These are phyloP conservation scores for Ligustrum vulgare DNA, from an alignment of 257 asterid genomes.

Conservation along the genomic window DNA sequence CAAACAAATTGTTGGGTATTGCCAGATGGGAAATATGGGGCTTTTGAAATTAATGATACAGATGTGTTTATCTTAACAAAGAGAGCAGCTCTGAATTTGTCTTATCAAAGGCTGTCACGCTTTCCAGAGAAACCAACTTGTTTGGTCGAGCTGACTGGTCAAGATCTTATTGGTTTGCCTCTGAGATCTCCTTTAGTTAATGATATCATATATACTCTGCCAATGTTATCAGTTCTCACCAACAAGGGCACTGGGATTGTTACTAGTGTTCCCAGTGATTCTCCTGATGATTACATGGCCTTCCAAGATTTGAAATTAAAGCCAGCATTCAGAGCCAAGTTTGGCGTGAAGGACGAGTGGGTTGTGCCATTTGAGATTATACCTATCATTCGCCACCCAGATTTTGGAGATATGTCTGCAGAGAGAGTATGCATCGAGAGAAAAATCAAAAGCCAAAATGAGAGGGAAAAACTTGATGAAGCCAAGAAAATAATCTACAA, in stretches of 20 bases:
- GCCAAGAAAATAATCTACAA: slow-evolving; percentile 88
- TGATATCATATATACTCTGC: slow-evolving; percentile 76
- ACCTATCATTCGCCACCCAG: slow-evolving; percentile 89
- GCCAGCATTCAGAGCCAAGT: slow-evolving; percentile 82
- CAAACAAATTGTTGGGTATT: slow-evolving; percentile 96
- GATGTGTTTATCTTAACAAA: slow-evolving; percentile 74
- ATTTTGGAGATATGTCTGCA: slow-evolving; percentile 87
- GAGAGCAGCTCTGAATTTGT: slow-evolving; percentile 87
- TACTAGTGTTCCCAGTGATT: slow-evolving; percentile 95
- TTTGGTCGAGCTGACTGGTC: slow-evolving; percentile 85
- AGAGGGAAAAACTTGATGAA: slow-evolving; percentile 90
- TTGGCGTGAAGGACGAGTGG: slow-evolving; percentile 90
- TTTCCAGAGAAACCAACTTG: slow-evolving; percentile 75
- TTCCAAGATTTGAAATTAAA: slow-evolving; percentile 80
- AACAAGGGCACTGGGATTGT: slow-evolving; percentile 97
- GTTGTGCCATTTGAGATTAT: slow-evolving; percentile 83
- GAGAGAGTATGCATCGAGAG: slow-evolving; percentile 83
- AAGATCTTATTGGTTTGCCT: slow-evolving; percentile 84
- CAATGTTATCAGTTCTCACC: slow-evolving; percentile 89
- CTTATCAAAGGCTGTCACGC: slow-evolving; percentile 78
- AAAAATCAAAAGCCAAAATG: slow-evolving; percentile 90
- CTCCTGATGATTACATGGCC: slow-evolving; percentile 92
- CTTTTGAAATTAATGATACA: slow-evolving; percentile 75
- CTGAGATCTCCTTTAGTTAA: slow-evolving; percentile 70
- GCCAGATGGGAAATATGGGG: slow-evolving; percentile 93